phyloP scores from a whole-genome alignment of 208 protist species.

The Trypanosoma conorhini region DNA sequence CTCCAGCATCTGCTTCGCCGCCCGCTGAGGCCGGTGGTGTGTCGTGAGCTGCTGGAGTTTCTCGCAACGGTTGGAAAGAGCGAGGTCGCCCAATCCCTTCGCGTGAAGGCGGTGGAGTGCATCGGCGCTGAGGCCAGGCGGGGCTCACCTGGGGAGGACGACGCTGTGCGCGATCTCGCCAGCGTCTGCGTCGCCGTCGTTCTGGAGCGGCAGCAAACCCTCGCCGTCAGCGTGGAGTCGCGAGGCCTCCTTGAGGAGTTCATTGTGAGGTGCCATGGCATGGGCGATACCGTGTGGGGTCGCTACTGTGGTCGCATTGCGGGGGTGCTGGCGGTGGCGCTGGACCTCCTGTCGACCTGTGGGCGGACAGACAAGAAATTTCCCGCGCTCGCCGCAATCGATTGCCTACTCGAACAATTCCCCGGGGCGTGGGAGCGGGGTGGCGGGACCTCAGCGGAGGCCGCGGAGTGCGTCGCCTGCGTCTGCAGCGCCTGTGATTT shows the following conservation, averaged over 20 bases:
- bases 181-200: conserved; percentile 16
- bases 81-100: conserved; percentile 15
- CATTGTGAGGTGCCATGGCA: conserved; percentile 13
- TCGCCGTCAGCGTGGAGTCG: background rate
- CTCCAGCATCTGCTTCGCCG: conserved; percentile 17
- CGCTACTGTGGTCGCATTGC: conserved; percentile 20
- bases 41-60: conserved; percentile 20
- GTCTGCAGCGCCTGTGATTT: conserved; percentile 17
- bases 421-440: conserved; percentile 24
- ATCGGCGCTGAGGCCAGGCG: background rate
- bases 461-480: conserved; percentile 16
- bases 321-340: conserved; percentile 18
- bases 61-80: conserved; percentile 4
- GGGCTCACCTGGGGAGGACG: background rate
- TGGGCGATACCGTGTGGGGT: conserved; percentile 9
- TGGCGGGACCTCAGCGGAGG: background rate
- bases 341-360: conserved; percentile 21
- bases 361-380: background rate
- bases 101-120: conserved; percentile 9
- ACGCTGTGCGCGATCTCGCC: background rate
- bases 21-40: background rate
- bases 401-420: conserved; percentile 11
- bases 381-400: background rate
- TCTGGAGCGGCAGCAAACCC: conserved; percentile 14
- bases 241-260: conserved; percentile 1